These are phyloP conservation scores for Chiua virens DNA, from an alignment of 768 basidiomycete species.

Conservation along the genomic window DNA sequence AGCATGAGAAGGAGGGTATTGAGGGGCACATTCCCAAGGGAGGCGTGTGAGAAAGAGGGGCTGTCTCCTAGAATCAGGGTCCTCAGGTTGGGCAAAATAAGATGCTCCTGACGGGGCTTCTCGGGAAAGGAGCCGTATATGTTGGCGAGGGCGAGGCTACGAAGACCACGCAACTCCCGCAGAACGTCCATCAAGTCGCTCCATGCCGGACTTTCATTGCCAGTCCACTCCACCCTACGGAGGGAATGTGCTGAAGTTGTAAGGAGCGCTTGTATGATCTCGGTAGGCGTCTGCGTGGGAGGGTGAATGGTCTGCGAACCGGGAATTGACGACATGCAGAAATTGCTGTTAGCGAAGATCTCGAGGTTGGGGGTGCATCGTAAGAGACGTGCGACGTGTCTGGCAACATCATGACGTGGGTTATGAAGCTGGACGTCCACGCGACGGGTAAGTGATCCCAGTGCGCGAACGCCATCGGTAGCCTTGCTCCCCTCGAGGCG, in stretches of 20 bases:
- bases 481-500: constrained; percentile 33
- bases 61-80: constrained; percentile 43
- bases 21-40: constrained; percentile 36
- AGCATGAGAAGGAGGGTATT: constrained; percentile 42
- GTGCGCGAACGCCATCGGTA: constrained; percentile 19
- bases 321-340: constrained; percentile 24
- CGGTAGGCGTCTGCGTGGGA: constrained; percentile 27
- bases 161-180: constrained; percentile 33
- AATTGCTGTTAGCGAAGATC: constrained; percentile 43
- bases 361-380: constrained; percentile 43
- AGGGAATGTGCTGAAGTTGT: constrained; percentile 35
- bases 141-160: constrained; percentile 42
- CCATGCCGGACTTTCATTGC: constrained; percentile 44
- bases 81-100: constrained; percentile 37
- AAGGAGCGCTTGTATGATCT: constrained; percentile 36
- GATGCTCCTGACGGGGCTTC: constrained; percentile 20
- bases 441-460: constrained; percentile 42
- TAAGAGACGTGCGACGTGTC: constrained; percentile 37
- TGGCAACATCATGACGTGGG: constrained; percentile 18
- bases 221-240: constrained; percentile 45
- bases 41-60: constrained; percentile 32
- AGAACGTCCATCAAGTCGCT: constrained; percentile 39
- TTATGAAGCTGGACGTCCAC: constrained; percentile 43
- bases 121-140: constrained; percentile 36
- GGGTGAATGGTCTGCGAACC: constrained; percentile 20